Evolutionary conservation across 352 stramenopile genomes (phyloP), one percentile per base, ranked within the genome.

Genomic region (Phytophthora idaei): DNA sequence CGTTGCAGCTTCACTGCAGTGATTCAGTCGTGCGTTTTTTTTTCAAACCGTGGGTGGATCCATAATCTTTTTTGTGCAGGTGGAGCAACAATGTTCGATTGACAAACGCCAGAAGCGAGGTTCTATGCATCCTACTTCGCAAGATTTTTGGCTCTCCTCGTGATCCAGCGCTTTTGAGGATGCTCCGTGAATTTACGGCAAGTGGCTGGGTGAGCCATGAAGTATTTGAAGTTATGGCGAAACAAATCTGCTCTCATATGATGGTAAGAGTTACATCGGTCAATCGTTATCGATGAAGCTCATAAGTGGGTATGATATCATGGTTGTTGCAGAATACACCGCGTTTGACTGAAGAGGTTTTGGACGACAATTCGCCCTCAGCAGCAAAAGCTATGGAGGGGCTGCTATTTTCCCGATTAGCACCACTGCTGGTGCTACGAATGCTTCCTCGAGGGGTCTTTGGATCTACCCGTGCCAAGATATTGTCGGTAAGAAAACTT

Each of bases 401-500:
- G 3, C 60, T 93, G 3, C 58, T 93, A 25, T 93, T 93, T 74
- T 75, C 76, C 29, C 73, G 80, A 4, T 64, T 93, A 4, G 79
- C 81, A 3, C 83, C 85, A 0, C 72, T 89, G 21, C 61, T 93
- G 14, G 73, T 90, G 8, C 69, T 93, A n/a, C 79, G 85, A 42
- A 74, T 91, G 46, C 57, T 91, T 15, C 81, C 83, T 42, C 70
- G 73, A 29, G 15, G 57, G 4, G 49, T 41, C 3, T 77, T 86
- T 46, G 53, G 6, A 57, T 28, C 6, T 10, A 64, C 25, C 32
- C 42, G 7, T 8, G 28, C 11, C 1, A 51, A 67, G 0, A 31
- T 4, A 5, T 57, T 78, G 21, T 34, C 65, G 64, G 79, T 87
- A 71, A 61, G 58, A 44, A 45, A 21, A 15, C 14, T 28, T 2